phyloP scores from a whole-genome alignment of 345 rosid genomes.

The Gossypium stocksii region DNA sequence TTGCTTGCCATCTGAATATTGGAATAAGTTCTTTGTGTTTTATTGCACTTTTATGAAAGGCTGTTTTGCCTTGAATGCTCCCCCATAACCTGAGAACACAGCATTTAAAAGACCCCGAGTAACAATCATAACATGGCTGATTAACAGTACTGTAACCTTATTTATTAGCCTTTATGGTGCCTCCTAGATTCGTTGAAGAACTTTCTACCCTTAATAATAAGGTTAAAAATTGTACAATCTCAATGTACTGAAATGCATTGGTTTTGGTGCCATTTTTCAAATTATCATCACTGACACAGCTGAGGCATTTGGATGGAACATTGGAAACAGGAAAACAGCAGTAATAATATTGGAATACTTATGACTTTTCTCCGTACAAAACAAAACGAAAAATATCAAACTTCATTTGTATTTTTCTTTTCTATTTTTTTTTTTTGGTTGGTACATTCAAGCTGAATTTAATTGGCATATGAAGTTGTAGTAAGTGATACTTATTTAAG shows the following conservation, averaged over 20 bases:
- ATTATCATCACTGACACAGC: neutral
- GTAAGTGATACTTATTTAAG: neutral
- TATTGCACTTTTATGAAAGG: conserved; percentile 42
- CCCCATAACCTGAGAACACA: conserved; percentile 19
- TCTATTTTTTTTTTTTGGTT: neutral
- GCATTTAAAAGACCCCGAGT: conserved; percentile 20
- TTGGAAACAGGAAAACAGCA: conserved; percentile 3
- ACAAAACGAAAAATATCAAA: neutral
- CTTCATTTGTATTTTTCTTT: neutral
- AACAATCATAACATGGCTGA: neutral
- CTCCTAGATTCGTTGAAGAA: neutral
- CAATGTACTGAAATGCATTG: neutral
- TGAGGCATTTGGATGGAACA: conserved; percentile 1
- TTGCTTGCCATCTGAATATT: conserved; percentile 30
- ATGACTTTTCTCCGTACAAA: neutral
- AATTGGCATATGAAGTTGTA: neutral
- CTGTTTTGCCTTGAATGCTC: conserved; percentile 40
- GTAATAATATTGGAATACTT: neutral
- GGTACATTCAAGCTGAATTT: neutral
- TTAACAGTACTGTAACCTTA: conserved; percentile 10
- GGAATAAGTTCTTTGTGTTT: conserved; percentile 56
- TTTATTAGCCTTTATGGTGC: neutral
- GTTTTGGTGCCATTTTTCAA: neutral
- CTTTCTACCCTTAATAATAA: neutral
- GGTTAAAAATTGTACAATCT: neutral